These are phyloP conservation scores for Trichaptum fuscoviolaceum DNA, from an alignment of 768 basidiomycete species.

Conservation along the genomic window DNA sequence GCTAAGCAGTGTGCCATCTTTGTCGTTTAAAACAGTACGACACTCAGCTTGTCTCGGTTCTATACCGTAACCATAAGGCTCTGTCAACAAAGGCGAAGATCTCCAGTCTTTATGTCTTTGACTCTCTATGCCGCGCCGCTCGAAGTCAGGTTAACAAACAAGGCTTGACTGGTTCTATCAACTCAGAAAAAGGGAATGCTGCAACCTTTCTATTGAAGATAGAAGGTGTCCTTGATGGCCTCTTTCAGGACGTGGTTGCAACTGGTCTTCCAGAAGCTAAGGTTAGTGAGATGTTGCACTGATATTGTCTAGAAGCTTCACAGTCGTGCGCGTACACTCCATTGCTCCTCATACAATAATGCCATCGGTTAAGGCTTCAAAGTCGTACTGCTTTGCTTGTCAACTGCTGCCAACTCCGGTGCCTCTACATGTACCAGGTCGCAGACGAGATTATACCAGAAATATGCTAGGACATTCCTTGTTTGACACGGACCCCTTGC, in stretches of 20 bases:
- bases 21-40: constrained; percentile 53
- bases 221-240: constrained; percentile 84
- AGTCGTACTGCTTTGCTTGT: not conserved
- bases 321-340: not conserved
- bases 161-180: constrained; percentile 49
- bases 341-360: not conserved
- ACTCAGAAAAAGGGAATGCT: constrained; percentile 56
- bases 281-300: constrained; percentile 52
- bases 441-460: not conserved
- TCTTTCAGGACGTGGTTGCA: constrained; percentile 79
- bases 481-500: not conserved
- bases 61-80: constrained; percentile 86
- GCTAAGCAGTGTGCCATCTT: not conserved
- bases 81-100: constrained; percentile 66
- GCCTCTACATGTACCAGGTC: not conserved
- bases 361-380: not conserved
- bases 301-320: not conserved
- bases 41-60: constrained; percentile 78
- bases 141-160: constrained; percentile 63
- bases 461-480: not conserved
- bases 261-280: constrained; percentile 66
- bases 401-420: not conserved
- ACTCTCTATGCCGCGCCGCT: constrained; percentile 86
- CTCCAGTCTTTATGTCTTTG: constrained; percentile 88
- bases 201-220: constrained; percentile 86